Conservation (phyloP, 2,329 filamentous ascomycete species). For the Phoma herbarum region DNA sequence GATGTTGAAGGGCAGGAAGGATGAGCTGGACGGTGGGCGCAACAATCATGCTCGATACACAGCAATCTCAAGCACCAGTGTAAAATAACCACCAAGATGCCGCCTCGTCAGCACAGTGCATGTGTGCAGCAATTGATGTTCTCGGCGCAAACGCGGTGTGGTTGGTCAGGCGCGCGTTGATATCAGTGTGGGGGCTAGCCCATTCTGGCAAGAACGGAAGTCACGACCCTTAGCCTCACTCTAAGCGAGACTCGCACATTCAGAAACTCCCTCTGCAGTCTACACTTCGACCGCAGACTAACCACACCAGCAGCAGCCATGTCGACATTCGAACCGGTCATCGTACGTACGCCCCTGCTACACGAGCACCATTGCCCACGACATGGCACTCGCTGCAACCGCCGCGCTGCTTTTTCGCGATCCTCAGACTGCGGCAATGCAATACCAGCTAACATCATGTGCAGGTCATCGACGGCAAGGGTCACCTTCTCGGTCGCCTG, state of each 20-base stretch:
- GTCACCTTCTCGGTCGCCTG: conserved; percentile 98
- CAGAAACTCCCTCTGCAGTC: too few relatives aligned
- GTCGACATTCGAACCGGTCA: conserved; percentile 73
- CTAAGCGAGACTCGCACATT: conserved; percentile 13
- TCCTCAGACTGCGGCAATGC: conserved; percentile 16
- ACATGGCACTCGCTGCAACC: conserved; percentile 22
- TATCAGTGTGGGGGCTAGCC: conserved; percentile 13
- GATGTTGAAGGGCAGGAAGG: background rate
- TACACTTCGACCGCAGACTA: conserved; percentile 27
- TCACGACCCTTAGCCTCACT: background rate
- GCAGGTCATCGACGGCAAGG: conserved; percentile 97
- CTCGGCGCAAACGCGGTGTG: background rate
- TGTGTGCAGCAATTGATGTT: background rate
- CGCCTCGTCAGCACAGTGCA: background rate
- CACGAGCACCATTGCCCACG: conserved; percentile 18
- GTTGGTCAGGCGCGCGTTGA: background rate
- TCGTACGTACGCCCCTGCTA: conserved; percentile 59
- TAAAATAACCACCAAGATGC: background rate
- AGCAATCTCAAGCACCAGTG: background rate
- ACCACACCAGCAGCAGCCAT: conserved; percentile 59
- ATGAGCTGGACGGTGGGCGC: background rate
- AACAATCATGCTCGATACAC: background rate
- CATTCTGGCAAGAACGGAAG: background rate
- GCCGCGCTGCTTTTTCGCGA: conserved; percentile 21
- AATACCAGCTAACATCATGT: conserved; percentile 41